phyloP scores from a whole-genome alignment of 192 early-diverging fungal genomes.

The Thoreauomyces humboldtii region DNA sequence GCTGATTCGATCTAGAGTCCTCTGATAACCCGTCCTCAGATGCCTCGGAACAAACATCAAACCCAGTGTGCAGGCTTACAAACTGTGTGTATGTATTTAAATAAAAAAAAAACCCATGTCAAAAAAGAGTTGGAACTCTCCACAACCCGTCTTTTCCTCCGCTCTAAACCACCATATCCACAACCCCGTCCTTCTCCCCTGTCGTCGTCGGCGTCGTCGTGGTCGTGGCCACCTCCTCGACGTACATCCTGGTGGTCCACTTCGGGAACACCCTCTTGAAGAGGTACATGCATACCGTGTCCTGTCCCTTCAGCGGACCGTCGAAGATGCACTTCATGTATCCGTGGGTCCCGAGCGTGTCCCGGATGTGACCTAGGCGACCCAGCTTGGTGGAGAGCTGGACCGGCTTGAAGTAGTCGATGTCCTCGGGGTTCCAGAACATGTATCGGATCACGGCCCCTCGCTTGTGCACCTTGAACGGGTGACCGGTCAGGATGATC shows the following conservation, averaged over 20 bases:
- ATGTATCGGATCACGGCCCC: conserved; percentile 92
- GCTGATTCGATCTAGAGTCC: no score
- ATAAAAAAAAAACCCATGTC: no score
- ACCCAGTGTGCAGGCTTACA: no score
- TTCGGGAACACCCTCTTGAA: conserved; percentile 97
- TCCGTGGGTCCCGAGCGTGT: conserved; percentile 94
- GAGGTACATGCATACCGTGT: conserved; percentile 93
- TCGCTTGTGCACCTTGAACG: conserved; percentile 91
- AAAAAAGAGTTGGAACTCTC: no score
- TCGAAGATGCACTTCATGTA: conserved; percentile 96
- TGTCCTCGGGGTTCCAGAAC: conserved; percentile 94
- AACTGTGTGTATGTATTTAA: no score
- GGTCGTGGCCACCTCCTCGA: conserved; percentile 11
- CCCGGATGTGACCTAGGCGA: conserved; percentile 86
- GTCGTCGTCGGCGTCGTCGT: no score
- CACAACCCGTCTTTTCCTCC: no score
- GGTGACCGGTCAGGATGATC: conserved; percentile 90
- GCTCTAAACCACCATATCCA: no score
- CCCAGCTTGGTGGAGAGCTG: conserved; percentile 90
- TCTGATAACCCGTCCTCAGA: no score
- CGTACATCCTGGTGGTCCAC: conserved; percentile 72
- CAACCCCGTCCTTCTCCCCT: no score
- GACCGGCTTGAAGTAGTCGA: conserved; percentile 94
- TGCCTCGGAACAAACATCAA: no score
- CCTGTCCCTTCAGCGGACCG: conserved; percentile 83